A percentile compares a stretch with the other conserved stretches of the same genome.
Evolutionary conservation across 345 rosid genomes (phyloP).

Genomic region (Eucalyptus victrix): DNA sequence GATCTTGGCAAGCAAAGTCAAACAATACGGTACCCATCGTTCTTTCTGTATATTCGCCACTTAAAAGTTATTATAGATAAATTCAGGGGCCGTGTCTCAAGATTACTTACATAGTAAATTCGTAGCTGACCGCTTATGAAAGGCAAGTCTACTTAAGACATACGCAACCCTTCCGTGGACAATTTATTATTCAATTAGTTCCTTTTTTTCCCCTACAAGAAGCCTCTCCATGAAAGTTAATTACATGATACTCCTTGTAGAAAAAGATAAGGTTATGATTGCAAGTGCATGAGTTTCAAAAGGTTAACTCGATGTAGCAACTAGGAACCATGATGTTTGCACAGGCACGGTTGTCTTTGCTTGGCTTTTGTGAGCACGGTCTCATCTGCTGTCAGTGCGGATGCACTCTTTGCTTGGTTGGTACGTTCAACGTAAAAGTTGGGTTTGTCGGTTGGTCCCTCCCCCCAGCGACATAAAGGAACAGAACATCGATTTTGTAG

Average conservation of each 20-base stretch:
- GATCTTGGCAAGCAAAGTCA: neutral
- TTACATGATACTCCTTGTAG: neutral
- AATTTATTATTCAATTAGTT: neutral
- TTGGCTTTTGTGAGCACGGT: neutral
- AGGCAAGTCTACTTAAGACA: neutral
- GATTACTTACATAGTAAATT: neutral
- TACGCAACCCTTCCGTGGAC: neutral
- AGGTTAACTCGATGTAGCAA: neutral
- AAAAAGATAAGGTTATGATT: neutral
- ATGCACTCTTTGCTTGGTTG: neutral
- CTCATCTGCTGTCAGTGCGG: neutral
- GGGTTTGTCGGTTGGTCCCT: neutral
- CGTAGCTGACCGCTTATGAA: neutral
- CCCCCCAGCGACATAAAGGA: neutral
- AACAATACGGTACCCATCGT: neutral
- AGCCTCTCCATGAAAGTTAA: neutral
- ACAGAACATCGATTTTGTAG: neutral
- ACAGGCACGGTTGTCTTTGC: neutral
- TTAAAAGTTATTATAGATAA: neutral
- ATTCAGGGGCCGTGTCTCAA: neutral
- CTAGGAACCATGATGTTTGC: neutral
- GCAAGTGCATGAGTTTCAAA: neutral
- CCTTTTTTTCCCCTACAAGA: neutral
- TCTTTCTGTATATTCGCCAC: neutral
- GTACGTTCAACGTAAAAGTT: neutral